Conservation (phyloP, 345 rosid species). For the Noccaea caerulescens region DNA sequence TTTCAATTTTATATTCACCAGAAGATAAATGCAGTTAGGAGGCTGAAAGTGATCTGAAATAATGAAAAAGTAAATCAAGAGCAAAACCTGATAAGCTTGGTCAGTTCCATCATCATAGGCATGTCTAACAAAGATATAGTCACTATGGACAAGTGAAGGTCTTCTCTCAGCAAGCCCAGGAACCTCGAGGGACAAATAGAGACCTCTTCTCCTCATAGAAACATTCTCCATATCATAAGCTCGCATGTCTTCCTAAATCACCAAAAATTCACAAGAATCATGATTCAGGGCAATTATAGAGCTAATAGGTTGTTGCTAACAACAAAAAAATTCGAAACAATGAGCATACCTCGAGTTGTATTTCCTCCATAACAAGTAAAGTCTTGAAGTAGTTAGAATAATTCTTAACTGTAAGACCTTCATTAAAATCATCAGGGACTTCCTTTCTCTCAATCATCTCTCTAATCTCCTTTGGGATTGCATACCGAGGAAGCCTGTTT, state of each 20-base stretch:
- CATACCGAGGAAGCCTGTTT: constrained; percentile 68
- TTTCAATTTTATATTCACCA: not conserved
- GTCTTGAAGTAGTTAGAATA: constrained; percentile 66
- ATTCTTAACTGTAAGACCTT: constrained; percentile 53
- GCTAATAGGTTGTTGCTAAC: not conserved
- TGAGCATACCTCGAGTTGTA: constrained; percentile 74
- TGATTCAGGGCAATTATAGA: constrained; percentile 9
- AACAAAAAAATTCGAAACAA: not conserved
- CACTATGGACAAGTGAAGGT: constrained; percentile 90
- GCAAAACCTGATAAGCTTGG: constrained; percentile 56
- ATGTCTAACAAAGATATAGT: constrained; percentile 58
- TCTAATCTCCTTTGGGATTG: constrained; percentile 67
- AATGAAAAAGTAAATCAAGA: not conserved
- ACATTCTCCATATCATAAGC: constrained; percentile 72
- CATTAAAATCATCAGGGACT: constrained; percentile 51
- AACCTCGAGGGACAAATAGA: constrained; percentile 63
- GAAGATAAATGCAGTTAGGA: constrained; percentile 9
- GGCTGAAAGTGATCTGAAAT: constrained; percentile 11
- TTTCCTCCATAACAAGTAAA: constrained; percentile 77
- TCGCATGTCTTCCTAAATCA: constrained; percentile 77
- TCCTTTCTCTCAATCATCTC: constrained; percentile 64
- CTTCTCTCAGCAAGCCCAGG: constrained; percentile 95
- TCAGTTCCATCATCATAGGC: constrained; percentile 46
- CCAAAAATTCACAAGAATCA: constrained; percentile 23
- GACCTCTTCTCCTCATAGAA: constrained; percentile 60